Evolutionary conservation across 352 stramenopile genomes (phyloP).

Genomic region (Globisporangium sylvaticum): DNA sequence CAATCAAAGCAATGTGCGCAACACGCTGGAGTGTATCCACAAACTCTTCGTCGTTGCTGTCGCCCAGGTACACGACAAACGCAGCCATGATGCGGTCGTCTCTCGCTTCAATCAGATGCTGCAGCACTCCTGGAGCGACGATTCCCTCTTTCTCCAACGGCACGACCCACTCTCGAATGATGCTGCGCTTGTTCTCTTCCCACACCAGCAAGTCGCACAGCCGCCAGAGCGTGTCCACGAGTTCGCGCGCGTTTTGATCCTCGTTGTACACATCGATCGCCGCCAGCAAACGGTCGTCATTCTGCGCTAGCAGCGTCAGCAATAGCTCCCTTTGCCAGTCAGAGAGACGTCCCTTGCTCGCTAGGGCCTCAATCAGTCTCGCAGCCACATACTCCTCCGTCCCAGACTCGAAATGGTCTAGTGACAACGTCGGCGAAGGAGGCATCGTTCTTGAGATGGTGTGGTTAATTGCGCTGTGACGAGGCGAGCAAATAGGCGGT

Average conservation of each 20-base stretch:
- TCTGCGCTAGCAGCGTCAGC: slow-evolving; percentile 34
- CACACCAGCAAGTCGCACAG: slow-evolving; percentile 65
- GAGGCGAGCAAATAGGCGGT: slow-evolving; percentile 20
- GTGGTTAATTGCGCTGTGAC: slow-evolving; percentile 9
- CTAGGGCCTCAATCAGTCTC: slow-evolving; percentile 33
- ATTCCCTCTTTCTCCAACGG: slow-evolving; percentile 35
- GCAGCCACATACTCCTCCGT: slow-evolving; percentile 25
- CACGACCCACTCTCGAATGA: slow-evolving; percentile 52
- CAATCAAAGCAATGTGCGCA: slow-evolving; percentile 28
- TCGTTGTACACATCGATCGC: slow-evolving; percentile 56
- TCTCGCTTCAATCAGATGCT: slow-evolving; percentile 37
- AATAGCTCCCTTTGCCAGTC: slow-evolving; percentile 62
- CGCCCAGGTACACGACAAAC: slow-evolving; percentile 59
- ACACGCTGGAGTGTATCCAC: slow-evolving; percentile 53
- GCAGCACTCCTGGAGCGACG: slow-evolving; percentile 30
- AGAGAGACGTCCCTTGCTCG: slow-evolving; percentile 30
- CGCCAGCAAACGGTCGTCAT: slow-evolving; percentile 48
- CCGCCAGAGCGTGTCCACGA: slow-evolving; percentile 53
- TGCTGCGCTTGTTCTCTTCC: slow-evolving; percentile 43
- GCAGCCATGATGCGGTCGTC: slow-evolving; percentile 69
- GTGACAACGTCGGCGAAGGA: slow-evolving; percentile 5
- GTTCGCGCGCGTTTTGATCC: slow-evolving; percentile 36
- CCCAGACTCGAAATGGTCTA: slow-evolving; percentile 6
- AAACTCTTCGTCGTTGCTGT: slow-evolving; percentile 64
- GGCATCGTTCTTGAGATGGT: neutral